Evolutionary conservation across 2,329 filamentous ascomycete species (phyloP), one percentile per base, ranked within the genome.

Genomic region (Chaetomium sp.): DNA sequence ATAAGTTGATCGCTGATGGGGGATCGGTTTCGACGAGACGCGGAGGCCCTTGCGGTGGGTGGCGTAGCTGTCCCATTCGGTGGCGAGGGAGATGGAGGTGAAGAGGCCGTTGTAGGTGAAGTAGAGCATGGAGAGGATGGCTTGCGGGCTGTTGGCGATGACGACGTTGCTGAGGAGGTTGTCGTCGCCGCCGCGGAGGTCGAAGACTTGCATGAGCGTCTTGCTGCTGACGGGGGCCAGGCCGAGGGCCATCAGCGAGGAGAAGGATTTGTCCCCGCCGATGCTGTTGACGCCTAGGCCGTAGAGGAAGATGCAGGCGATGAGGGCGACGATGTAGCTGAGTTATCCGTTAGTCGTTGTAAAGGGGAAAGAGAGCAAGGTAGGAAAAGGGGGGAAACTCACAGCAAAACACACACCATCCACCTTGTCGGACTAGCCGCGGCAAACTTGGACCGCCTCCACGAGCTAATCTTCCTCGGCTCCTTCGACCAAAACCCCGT

Each of bases 101-200:
- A 75, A 67, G 6, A 79, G 63, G 2, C 63, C 63, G 59, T 79
- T 79, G 61, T 72, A 71, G 1, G 67, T 62, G 3, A 78, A 63
- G 60, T 80, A 79, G 1, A 75, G 48, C n/a, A 76, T 62, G 0
- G 74, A 77, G 0, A 79, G 56, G 4, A 79, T 52, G 0, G 77
- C 52, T 58, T 81, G 78, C 1, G 76, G 75, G 0, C 69, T 33
- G 58, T 81, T 81, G 38, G 71, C 74, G 0, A 79, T 19, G 14
- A 78, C 64, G 1, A 71, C 67, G 41, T 70, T 71, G 5, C 48
- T 35, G 27, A 71, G 64, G 6, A 71, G 53, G 36, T 14, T 33
- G 47, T 9, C 14, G 33, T 19, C 38, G n/a, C 47, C 37, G 12
- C 9, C 8, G 27, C 49, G 38, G 9, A 27, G 12, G 40, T 9